Percentiles rank a stretch among this genome's conserved stretches.
Conservation (phyloP, 192 early-diverging fungal genomes). For the Umbelopsis vinacea region DNA sequence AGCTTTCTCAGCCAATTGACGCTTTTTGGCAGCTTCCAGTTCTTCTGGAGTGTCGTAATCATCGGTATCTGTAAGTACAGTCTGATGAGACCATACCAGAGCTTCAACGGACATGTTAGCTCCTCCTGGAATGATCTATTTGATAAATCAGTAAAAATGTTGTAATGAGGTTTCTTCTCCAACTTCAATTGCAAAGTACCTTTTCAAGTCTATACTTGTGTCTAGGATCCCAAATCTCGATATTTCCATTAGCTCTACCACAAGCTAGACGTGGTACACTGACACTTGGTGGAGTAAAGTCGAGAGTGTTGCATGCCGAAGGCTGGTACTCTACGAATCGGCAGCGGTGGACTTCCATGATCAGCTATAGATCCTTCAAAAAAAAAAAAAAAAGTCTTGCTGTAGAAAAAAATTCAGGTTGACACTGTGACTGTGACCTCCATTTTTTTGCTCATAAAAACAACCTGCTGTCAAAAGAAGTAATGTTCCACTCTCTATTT, state of each 20-base stretch:
- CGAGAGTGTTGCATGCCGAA: constrained; percentile 80
- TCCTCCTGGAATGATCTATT: constrained; percentile 80
- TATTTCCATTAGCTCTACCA: constrained; percentile 89
- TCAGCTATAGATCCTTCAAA: constrained; percentile 14
- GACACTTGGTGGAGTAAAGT: constrained; percentile 70
- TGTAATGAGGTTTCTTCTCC: background rate
- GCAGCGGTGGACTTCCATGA: constrained; percentile 81
- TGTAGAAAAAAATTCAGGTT: constrained; percentile 1
- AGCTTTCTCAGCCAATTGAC: constrained; percentile 56
- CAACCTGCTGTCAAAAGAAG: too few relatives aligned
- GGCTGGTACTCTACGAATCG: constrained; percentile 90
- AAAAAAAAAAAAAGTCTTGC: constrained; percentile 15
- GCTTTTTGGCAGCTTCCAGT: constrained; percentile 54
- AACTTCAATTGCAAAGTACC: constrained; percentile 45
- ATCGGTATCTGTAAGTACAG: constrained; percentile 64
- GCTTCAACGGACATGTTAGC: constrained; percentile 76
- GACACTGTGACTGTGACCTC: constrained; percentile 1
- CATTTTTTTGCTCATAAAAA: background rate
- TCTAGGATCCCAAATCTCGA: constrained; percentile 88
- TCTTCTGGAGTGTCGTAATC: constrained; percentile 71
- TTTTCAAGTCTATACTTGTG: constrained; percentile 78
- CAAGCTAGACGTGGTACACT: constrained; percentile 67
- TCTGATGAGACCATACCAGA: constrained; percentile 84
- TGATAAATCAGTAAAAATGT: too few relatives aligned
- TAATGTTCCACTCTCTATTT: background rate